Base-by-base conservation (phyloP, 495 filamentous ascomycete genomes). In the Stereocaulon alpinum region DNA sequence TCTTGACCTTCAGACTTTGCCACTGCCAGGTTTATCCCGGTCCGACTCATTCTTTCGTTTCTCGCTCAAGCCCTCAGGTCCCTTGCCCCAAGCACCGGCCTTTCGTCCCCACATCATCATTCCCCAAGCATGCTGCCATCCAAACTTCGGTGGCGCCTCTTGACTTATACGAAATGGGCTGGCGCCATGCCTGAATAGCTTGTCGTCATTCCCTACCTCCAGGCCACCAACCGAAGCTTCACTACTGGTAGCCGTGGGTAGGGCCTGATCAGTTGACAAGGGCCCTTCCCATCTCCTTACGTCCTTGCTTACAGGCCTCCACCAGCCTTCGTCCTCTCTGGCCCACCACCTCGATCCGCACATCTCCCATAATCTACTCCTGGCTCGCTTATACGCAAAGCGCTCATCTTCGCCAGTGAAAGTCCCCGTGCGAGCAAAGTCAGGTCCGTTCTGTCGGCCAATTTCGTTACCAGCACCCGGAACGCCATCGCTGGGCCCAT, bases 351-450 rank as follows among this genome's bases (percentile, higher is more conserved):
- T 56, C n/a, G 30, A 40, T 6, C 61, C 59, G 65, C 84, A 87
- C 66, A 89, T 77, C 70, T 88, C 83, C 85, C 84, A 89, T 14
- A 89, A 63, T 45, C 86, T 71, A 58, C 82, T 85, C 48, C 75
- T 70, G 7, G 84, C 86, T 4, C 86, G 73, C 66, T 85, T 83
- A 59, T 84, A 87, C 0, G 86, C 86, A 64, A 89, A 90, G 14
- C 74, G 73, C 67, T 88, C 86, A 67, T 88, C 86, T 66, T 87
- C 82, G 18, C 86, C 86, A 0, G 82, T 87, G 62, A 88, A 86
- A 0, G 74, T 76, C 34, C 71, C 68, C 0, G 79, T 77, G 41
- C 79, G 74, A 40, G 71, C 73, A 60, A 88, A 88, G 63, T 66
- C 54, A 1, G 63, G 61, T 5, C 49, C 53, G 22, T 42, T 18